phyloP scores from a whole-genome alignment of 148 eudicot species.

The Talinum fruticosum region DNA sequence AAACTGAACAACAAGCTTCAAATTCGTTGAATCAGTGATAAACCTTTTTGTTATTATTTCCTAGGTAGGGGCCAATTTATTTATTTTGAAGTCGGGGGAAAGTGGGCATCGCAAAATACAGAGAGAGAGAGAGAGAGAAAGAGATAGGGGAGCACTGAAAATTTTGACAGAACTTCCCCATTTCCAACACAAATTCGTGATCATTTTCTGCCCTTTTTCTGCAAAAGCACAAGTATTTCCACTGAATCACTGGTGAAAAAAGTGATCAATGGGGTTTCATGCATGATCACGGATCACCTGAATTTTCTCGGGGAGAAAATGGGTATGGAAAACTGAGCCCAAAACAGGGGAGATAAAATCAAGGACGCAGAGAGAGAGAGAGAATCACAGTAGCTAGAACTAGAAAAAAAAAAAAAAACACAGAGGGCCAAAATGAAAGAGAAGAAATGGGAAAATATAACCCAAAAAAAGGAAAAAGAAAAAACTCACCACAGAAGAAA shows the following conservation, averaged over 20 bases:
- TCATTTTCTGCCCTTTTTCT: not conserved
- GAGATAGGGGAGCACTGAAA: not conserved
- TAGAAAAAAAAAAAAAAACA: not conserved
- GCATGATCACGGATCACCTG: not conserved
- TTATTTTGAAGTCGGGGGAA: constrained; percentile 12
- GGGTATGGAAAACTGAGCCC: not conserved
- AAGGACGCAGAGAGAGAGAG: not conserved
- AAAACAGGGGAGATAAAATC: not conserved
- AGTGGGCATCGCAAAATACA: not conserved
- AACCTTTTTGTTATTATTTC: not conserved
- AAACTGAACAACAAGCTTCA: not conserved
- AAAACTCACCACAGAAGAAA: constrained; percentile 17
- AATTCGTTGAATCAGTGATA: not conserved
- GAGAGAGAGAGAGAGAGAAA: not conserved
- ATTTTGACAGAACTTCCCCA: not conserved
- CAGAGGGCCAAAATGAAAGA: not conserved
- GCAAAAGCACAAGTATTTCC: not conserved
- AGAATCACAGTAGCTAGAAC: not conserved
- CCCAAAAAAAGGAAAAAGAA: not conserved
- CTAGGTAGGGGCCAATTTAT: not conserved
- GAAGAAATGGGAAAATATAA: not conserved
- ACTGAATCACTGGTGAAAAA: constrained; percentile 12
- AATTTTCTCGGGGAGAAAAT: not conserved
- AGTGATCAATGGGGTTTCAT: not conserved
- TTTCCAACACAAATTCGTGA: constrained; percentile 12